Percentiles rank a stretch among this genome's conserved stretches.
Conservation (phyloP, 176 grass and related monocot species). For the Triticum timopheevii region DNA sequence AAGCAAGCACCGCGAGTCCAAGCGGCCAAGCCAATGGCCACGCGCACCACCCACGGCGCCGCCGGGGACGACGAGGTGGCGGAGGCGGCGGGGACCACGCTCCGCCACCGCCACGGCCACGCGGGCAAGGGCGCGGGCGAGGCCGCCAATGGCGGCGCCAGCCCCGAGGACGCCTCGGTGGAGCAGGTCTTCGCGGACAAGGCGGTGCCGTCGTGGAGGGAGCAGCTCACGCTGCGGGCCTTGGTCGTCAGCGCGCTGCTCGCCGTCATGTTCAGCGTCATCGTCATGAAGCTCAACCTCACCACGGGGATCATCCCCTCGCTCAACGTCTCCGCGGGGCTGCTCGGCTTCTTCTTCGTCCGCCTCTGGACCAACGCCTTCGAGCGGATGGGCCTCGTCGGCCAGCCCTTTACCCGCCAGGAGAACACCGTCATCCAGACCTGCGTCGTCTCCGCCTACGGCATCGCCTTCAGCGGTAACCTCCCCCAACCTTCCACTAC, state of each 20-base stretch:
- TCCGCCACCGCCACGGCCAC: conserved; percentile 55
- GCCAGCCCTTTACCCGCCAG: conserved; percentile 68
- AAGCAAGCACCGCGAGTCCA: background rate
- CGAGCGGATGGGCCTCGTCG: conserved; percentile 50
- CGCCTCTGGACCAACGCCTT: conserved; percentile 58
- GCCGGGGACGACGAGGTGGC: conserved; percentile 26
- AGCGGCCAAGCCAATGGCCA: conserved; percentile 6
- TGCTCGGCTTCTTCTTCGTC: conserved; percentile 95
- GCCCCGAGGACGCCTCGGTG: conserved; percentile 33
- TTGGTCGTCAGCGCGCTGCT: conserved; percentile 67
- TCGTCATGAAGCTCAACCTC: conserved; percentile 98
- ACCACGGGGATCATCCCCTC: conserved; percentile 94
- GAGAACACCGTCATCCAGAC: conserved; percentile 96
- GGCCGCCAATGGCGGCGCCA: background rate
- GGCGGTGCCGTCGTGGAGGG: conserved; percentile 62
- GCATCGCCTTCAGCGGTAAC: conserved; percentile 89
- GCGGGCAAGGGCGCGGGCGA: conserved; percentile 8
- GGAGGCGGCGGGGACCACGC: conserved; percentile 31
- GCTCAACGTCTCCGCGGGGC: conserved; percentile 87
- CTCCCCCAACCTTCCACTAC: background rate
- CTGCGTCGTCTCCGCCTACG: conserved; percentile 73
- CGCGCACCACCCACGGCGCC: conserved; percentile 7
- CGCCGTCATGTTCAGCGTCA: conserved; percentile 76
- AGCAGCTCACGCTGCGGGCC: conserved; percentile 77
- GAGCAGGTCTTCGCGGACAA: conserved; percentile 64